Evolutionary conservation across 2,329 filamentous ascomycete species (phyloP).

Genomic region (Fusarium aywerte): DNA sequence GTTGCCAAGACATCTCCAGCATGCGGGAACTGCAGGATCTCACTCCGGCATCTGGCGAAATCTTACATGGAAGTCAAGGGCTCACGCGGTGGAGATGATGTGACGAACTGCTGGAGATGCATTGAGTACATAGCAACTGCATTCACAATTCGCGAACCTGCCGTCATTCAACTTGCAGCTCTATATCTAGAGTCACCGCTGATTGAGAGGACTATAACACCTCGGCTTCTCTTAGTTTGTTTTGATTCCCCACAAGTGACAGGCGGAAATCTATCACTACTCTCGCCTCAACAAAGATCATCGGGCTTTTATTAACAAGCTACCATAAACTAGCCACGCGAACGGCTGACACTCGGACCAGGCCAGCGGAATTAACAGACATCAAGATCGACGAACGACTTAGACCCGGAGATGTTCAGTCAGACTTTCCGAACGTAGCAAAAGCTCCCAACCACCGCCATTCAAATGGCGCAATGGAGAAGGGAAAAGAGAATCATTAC

Average conservation of each 20-base stretch:
- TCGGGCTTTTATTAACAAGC: conserved; percentile 6
- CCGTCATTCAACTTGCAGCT: not conserved
- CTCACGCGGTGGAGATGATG: not conserved
- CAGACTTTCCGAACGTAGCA: conserved; percentile 13
- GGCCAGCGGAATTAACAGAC: conserved; percentile 26
- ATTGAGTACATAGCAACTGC: not conserved
- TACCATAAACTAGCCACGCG: conserved; percentile 13
- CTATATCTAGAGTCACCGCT: not conserved
- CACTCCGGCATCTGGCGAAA: conserved; percentile 30
- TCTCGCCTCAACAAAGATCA: conserved; percentile 22
- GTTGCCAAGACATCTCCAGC: conserved; percentile 34
- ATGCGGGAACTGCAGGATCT: conserved; percentile 38
- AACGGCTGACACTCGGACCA: conserved; percentile 28
- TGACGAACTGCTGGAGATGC: not conserved
- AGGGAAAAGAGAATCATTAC: not conserved
- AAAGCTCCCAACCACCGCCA: conserved; percentile 33
- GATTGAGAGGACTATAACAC: not conserved
- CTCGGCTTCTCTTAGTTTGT: not conserved
- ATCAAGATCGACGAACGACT: conserved; percentile 27
- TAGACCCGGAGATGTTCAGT: conserved; percentile 13
- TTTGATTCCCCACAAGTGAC: not conserved
- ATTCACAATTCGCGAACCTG: not conserved
- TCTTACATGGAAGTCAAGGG: conserved; percentile 22
- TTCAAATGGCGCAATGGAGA: conserved; percentile 31
- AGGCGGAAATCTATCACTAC: not conserved